These are phyloP conservation scores for Nelumbo lutea DNA, from an alignment of 164 flowering plant genomes.

Conservation along the genomic window DNA sequence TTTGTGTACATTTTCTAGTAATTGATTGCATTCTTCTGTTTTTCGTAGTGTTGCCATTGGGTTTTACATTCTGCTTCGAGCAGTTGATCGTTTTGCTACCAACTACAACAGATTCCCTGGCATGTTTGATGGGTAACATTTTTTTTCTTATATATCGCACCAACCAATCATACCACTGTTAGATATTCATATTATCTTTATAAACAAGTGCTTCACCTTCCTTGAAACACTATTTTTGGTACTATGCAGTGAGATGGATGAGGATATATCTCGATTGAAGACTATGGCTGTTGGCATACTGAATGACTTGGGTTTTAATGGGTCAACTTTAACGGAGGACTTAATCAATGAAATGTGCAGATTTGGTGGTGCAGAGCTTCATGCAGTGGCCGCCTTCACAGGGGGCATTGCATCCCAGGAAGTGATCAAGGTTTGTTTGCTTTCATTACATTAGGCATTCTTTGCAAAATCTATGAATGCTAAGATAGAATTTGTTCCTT, in stretches of 20 bases:
- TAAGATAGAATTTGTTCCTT: not conserved
- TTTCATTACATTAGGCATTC: not conserved
- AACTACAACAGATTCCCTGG: constrained; percentile 92
- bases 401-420: constrained; percentile 95
- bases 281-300: constrained; percentile 63
- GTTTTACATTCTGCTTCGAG: constrained; percentile 85
- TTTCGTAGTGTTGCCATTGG: constrained; percentile 66
- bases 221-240: constrained; percentile 1
- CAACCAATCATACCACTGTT: no score
- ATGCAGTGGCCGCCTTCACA: constrained; percentile 82
- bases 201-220: not conserved
- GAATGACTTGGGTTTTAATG: constrained; percentile 80
- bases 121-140: constrained; percentile 71
- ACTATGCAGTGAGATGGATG: constrained; percentile 71
- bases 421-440: constrained; percentile 69
- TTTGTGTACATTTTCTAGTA: not conserved
- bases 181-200: not conserved
- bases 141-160: no score
- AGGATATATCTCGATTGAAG: constrained; percentile 89
- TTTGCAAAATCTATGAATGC: no score
- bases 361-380: constrained; percentile 96
- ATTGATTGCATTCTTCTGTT: not conserved
- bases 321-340: constrained; percentile 72
- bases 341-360: constrained; percentile 90
- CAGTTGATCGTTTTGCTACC: constrained; percentile 84